Conservation (phyloP, 176 grass and related monocot genomes). For the Eleusine coracana region DNA sequence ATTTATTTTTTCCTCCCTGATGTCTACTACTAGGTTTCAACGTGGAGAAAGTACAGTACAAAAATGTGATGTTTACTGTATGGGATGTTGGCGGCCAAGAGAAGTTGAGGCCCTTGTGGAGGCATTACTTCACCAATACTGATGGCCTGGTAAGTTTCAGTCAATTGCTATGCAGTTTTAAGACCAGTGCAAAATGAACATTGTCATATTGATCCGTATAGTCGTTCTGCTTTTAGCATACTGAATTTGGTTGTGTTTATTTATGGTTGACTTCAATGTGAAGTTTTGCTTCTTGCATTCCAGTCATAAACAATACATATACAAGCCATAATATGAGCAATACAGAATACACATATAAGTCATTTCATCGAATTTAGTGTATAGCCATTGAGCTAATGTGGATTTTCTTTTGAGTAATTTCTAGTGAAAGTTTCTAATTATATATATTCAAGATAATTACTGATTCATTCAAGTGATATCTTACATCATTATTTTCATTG, state of each 20-base stretch:
- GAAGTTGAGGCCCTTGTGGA: conserved; percentile 80
- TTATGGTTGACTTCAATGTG: conserved; percentile 23
- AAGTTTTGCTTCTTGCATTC: conserved; percentile 3
- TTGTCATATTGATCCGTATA: not conserved
- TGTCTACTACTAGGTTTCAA: conserved; percentile 64
- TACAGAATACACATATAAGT: not conserved
- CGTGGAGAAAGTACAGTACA: conserved; percentile 87
- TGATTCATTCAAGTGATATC: not conserved
- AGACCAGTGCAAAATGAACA: not conserved
- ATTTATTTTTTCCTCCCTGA: not conserved
- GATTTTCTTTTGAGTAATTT: conserved; percentile 1
- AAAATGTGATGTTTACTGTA: conserved; percentile 80
- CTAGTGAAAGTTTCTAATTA: not conserved
- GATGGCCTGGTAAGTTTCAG: conserved; percentile 70
- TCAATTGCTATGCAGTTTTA: not conserved
- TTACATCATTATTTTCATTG: conserved; percentile 7
- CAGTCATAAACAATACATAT: not conserved
- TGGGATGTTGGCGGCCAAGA: conserved; percentile 93
- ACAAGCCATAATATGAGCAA: not conserved
- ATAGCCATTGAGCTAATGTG: not conserved
- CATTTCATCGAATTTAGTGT: not conserved
- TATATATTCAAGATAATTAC: not conserved
- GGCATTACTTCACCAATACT: conserved; percentile 82
- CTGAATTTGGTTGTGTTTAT: not conserved
- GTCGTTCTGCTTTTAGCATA: not conserved